Evolutionary conservation across 371 early-diverging fungal species (phyloP), one percentile per base, ranked within the genome.

Genomic region (Apophysomyces sp.): DNA sequence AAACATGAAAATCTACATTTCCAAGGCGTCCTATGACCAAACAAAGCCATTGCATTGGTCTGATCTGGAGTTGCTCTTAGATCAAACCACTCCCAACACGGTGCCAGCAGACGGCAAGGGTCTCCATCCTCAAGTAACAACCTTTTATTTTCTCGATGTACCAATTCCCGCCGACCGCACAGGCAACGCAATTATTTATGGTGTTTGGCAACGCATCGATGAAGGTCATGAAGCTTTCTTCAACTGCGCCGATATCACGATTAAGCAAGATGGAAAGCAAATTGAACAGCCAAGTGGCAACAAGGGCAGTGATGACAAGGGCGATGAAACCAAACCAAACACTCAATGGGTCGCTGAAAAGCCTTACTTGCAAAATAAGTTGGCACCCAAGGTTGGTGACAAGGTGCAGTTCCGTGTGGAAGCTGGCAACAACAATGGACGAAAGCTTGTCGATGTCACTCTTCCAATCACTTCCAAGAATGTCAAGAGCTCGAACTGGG

Each of bases 241-340:
- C 52, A 52, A 52, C 16, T 52, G 52, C 18, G 52, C 52, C 26
- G 52, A 52, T 52, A 21, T 52, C 15, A 52, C 52, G 9, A 52
- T 52, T n/a, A n/a, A n/a, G n/a, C 52, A 11, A n/a, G 11, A 37
- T 11, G 15, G 37, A 11, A 37, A 11, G 5, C 11, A n/a, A 11
- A 3, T 37, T n/a, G 11, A 11, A 37, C 37, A 11, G 2, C 37
- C 34, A 12, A 12, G 12, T 12, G 12, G 34, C 34, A 34, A 34
- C 34, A 34, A 34, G 34, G 12, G 12, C 7, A 34, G 12, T 5
- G 34, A 34, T 12, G 34, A 12, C 34, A 34, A 34, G 34, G 37
- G 11, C 11, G 11, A 37, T 11, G 37, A n/a, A 11, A n/a, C 11
- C 5, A 37, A 37, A 2, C 11, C 3, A 3, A 11, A 37, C 37